A percentile compares a stretch with the other conserved stretches of the same genome.
Evolutionary conservation across 2,329 filamentous ascomycete species (phyloP).

Genomic region (Emergomyces orientalis): DNA sequence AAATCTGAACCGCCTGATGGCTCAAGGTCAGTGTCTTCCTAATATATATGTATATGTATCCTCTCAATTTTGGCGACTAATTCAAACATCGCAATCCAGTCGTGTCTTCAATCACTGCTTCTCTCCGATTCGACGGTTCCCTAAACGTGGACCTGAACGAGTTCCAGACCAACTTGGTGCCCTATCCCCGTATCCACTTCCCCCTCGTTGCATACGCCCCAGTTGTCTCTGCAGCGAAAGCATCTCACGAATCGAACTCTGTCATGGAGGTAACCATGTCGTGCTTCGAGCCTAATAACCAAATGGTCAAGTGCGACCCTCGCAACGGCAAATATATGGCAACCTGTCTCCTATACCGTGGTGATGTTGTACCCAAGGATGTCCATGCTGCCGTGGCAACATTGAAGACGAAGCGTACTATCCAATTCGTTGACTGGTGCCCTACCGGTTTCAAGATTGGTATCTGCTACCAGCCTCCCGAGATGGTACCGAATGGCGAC

Average conservation of each 20-base stretch:
- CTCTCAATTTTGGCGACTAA: slow-evolving; percentile 15
- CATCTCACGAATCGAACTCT: slow-evolving; percentile 94
- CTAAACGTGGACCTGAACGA: slow-evolving; percentile 99
- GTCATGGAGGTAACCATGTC: slow-evolving; percentile 79
- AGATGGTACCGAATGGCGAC: slow-evolving; percentile 93
- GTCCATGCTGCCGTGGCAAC: slow-evolving; percentile 85
- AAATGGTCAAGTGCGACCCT: slow-evolving; percentile 99
- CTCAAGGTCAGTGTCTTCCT: slow-evolving; percentile 58
- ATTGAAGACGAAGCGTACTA: slow-evolving; percentile 98
- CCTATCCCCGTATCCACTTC: slow-evolving; percentile 98
- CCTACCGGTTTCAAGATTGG: slow-evolving; percentile 99
- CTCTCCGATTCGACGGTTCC: slow-evolving; percentile 95
- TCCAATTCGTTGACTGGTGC: slow-evolving; percentile 99
- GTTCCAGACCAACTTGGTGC: slow-evolving; percentile 99
- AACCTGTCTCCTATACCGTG: slow-evolving; percentile 94
- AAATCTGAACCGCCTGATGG: slow-evolving; percentile 97
- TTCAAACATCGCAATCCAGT: slow-evolving; percentile 47
- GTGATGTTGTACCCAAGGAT: slow-evolving; percentile 95
- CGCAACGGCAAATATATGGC: slow-evolving; percentile 99
- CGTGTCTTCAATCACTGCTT: slow-evolving; percentile 96
- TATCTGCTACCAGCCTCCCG: slow-evolving; percentile 98
- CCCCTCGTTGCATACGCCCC: slow-evolving; percentile 93
- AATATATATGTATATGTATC: neutral
- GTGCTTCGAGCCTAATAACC: slow-evolving; percentile 99
- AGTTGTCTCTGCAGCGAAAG: slow-evolving; percentile 89